These are phyloP conservation scores for Podosphaera fusca DNA, from an alignment of 2,329 filamentous ascomycete genomes.

Conservation along the genomic window DNA sequence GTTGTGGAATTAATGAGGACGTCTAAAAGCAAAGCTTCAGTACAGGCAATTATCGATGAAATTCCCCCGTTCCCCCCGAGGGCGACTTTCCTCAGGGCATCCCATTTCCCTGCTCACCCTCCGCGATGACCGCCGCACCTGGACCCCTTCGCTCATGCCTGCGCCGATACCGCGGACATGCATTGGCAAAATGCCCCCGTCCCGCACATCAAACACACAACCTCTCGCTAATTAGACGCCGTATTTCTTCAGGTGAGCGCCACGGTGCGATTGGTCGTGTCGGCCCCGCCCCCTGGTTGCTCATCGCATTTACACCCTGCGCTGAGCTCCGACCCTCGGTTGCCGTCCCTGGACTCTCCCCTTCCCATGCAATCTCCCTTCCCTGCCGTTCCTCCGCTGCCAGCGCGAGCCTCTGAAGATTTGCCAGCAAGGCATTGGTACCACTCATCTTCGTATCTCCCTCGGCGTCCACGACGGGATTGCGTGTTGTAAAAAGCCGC, in stretches of 20 bases:
- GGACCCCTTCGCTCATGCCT: neutral
- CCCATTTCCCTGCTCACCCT: neutral
- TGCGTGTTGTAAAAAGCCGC: neutral
- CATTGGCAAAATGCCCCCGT: neutral
- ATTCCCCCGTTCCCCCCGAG: neutral
- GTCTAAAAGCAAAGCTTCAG: too few relatives aligned
- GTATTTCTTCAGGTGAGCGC: neutral
- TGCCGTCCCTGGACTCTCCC: neutral
- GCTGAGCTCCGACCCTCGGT: neutral
- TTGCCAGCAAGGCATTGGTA: too few relatives aligned
- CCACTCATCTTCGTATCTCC: too few relatives aligned
- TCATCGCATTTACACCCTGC: neutral
- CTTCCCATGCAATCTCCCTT: neutral
- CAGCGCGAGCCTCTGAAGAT: too few relatives aligned
- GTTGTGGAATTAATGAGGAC: too few relatives aligned
- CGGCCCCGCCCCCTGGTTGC: neutral
- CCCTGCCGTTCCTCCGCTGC: too few relatives aligned
- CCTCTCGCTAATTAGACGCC: neutral
- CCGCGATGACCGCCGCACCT: neutral
- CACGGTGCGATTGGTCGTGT: neutral
- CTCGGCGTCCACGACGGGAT: too few relatives aligned
- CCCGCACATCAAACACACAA: neutral
- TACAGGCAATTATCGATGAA: too few relatives aligned
- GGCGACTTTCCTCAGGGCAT: neutral
- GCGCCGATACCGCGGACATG: neutral